Evolutionary conservation across 371 early-diverging fungal species (phyloP), one percentile per base, ranked within the genome.

Genomic region (Mortierella sp.): DNA sequence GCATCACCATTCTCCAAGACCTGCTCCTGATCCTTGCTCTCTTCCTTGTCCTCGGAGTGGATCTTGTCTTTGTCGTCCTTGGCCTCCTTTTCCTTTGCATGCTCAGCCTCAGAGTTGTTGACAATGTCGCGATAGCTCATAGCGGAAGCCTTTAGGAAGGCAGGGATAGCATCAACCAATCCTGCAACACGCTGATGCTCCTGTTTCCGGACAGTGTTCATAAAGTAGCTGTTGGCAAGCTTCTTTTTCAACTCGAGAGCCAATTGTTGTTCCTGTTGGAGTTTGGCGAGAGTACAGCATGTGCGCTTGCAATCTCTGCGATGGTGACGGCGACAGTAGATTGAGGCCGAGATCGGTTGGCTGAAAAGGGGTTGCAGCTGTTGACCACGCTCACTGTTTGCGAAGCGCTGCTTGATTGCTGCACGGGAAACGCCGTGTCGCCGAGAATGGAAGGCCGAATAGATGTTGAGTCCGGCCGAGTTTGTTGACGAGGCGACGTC

Each of bases 131-230:
- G 82, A 31, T 86, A 80, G 84, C 91, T 89, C 84, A 92, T 91
- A 6, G 93, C 93, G 63, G 92, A 92, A 3, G 91, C 90, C 75
- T 90, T 90, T 8, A 93, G 75, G 73, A 93, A 93, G 0, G 92
- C 88, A 0, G 93, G 93, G 42, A 93, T 91, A 24, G 92, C 92
- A 73, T 93, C 92, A 5, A 90, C 89, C 65, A 93, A 72, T 19
- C 93, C 47, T 31, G 89, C 82, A 63, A 80, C 78, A 70, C 72
- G 77, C 28, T 77, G 78, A 21, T 70, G 81, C 45, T 81, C 79
- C 73, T 76, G 81, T 55, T 84, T 81, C 34, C 76, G 75, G 28
- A 68, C 58, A 19, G 58, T 86, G 72, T 75, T 86, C 76, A 77
- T 80, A 55, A 73, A 84, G 71, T 80, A 83, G 70, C 81, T 81